phyloP scores from a whole-genome alignment of 495 filamentous ascomycete genomes.

The Ascodesmis nigricans region DNA sequence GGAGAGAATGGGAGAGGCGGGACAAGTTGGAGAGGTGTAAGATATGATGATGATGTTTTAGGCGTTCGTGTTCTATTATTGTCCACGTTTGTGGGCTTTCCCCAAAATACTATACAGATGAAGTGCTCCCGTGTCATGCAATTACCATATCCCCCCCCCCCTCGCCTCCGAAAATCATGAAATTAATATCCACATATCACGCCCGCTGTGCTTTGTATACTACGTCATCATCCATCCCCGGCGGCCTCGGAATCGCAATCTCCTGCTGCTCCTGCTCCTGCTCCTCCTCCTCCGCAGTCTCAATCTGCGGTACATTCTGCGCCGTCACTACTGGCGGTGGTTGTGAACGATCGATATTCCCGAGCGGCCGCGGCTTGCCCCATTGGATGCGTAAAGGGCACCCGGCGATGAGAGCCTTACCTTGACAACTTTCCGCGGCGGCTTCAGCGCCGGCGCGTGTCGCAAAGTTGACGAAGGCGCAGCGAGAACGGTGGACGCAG shows the following conservation, averaged over 20 bases:
- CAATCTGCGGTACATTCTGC: conserved; percentile 41
- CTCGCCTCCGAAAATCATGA: too few relatives aligned
- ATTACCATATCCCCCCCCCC: too few relatives aligned
- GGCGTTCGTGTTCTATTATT: too few relatives aligned
- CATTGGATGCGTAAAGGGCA: conserved; percentile 77
- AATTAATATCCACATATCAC: too few relatives aligned
- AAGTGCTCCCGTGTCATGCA: too few relatives aligned
- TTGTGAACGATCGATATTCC: conserved; percentile 43
- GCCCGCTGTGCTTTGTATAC: too few relatives aligned
- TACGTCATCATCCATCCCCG: conserved; percentile 48
- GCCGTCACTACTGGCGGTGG: conserved; percentile 10
- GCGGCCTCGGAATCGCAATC: conserved; percentile 47
- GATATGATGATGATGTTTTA: too few relatives aligned
- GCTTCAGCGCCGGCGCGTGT: conserved; percentile 61
- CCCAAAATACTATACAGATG: too few relatives aligned
- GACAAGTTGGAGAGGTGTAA: too few relatives aligned
- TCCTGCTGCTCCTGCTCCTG: conserved; percentile 19
- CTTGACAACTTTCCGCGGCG: conserved; percentile 65
- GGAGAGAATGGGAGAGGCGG: too few relatives aligned
- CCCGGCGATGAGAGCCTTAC: conserved; percentile 59
- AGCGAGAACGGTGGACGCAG: conserved; percentile 90
- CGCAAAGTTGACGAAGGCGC: conserved; percentile 84
- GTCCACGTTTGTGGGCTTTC: too few relatives aligned
- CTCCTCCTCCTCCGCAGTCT: conserved; percentile 2
- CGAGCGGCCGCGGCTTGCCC: conserved; percentile 76